Conservation (phyloP, 495 filamentous ascomycete species). For the Aspergillus taichungensis region DNA sequence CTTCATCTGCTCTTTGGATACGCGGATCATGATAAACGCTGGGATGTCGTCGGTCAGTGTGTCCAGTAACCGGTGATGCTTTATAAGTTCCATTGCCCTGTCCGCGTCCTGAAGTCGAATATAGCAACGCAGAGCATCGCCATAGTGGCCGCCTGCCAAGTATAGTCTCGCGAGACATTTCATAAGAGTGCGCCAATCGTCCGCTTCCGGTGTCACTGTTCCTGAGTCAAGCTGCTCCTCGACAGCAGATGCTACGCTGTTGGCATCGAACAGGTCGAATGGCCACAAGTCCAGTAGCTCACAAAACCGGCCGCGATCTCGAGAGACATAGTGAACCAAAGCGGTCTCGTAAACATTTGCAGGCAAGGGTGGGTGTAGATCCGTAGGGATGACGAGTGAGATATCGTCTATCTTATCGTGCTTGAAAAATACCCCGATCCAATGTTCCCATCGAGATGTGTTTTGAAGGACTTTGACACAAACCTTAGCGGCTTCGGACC, state of each 20-base stretch:
- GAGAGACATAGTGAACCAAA: constrained; percentile 73
- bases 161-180: constrained; percentile 77
- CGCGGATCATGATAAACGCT: constrained; percentile 76
- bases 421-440: constrained; percentile 83
- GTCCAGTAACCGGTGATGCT: constrained; percentile 74
- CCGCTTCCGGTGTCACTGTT: constrained; percentile 59
- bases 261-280: constrained; percentile 70
- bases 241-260: constrained; percentile 58
- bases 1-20: constrained; percentile 62
- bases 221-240: constrained; percentile 63
- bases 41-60: constrained; percentile 82
- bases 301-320: constrained; percentile 57
- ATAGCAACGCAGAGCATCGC: constrained; percentile 79
- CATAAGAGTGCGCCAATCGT: constrained; percentile 79
- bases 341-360: constrained; percentile 79
- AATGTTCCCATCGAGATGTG: constrained; percentile 84
- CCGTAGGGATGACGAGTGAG: constrained; percentile 68
- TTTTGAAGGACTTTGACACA: constrained; percentile 73
- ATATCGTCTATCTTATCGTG: constrained; percentile 84
- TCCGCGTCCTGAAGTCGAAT: constrained; percentile 88
- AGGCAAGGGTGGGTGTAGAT: constrained; percentile 69
- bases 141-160: constrained; percentile 65
- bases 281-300: constrained; percentile 81
- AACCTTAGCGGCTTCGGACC: constrained; percentile 65
- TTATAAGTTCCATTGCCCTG: constrained; percentile 73